Evolutionary conservation across 23 red algal genomes (phyloP).

Genomic region (Pyropia haitanensis): DNA sequence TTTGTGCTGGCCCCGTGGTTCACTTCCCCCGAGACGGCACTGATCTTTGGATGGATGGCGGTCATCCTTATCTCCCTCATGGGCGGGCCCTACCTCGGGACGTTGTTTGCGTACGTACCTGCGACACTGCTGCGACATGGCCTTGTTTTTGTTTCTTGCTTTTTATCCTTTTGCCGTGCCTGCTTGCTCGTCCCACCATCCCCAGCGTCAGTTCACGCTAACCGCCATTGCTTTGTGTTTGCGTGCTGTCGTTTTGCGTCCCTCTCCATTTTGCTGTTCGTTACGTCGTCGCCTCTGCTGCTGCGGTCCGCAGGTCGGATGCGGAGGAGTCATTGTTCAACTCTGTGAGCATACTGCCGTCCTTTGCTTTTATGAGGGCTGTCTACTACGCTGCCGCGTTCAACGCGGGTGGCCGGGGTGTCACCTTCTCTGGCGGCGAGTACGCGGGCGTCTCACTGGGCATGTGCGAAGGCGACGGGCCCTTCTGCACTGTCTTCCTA

Average conservation of each 20-base stretch:
- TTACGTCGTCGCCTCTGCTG: too few relatives aligned
- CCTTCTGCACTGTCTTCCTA: conserved; percentile 58
- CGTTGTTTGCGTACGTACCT: conserved; percentile 18
- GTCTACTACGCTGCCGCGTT: conserved; percentile 75
- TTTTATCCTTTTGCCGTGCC: too few relatives aligned
- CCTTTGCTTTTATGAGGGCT: conserved; percentile 69
- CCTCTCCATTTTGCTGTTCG: too few relatives aligned
- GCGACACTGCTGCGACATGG: too few relatives aligned
- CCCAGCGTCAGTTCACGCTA: too few relatives aligned
- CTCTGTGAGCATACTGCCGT: conserved; percentile 71
- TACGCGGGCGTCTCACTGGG: conserved; percentile 37
- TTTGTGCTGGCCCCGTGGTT: conserved; percentile 81
- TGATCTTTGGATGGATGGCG: conserved; percentile 74
- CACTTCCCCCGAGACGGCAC: conserved; percentile 54
- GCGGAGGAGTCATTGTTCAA: conserved; percentile 17
- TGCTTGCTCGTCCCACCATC: too few relatives aligned
- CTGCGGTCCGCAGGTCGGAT: neutral
- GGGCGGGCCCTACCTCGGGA: conserved; percentile 62
- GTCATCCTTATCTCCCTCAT: conserved; percentile 65
- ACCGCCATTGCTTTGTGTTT: too few relatives aligned
- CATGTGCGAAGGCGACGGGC: conserved; percentile 58
- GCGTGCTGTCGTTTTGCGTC: too few relatives aligned
- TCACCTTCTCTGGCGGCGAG: conserved; percentile 20
- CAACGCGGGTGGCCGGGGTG: conserved; percentile 51
- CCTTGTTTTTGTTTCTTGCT: too few relatives aligned